Evolutionary conservation across 441 rosid species (phyloP), one percentile per base, ranked within the genome.

Genomic region (Gossypium schwendimanii): DNA sequence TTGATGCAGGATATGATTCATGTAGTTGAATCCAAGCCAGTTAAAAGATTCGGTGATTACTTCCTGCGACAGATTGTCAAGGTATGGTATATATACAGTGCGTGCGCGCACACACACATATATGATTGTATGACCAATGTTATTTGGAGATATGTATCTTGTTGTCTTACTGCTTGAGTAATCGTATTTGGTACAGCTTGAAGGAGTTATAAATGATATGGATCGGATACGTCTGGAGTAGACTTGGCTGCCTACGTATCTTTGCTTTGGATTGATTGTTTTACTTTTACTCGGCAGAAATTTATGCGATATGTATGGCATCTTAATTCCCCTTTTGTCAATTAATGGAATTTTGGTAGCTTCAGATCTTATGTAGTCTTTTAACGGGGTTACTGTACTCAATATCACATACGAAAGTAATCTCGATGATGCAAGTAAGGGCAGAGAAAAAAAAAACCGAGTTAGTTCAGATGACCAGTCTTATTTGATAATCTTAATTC

Each of bases 181-280:
- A 24, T n/a, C 39, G 24, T 24, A 5, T n/a, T 64, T 62, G 6
- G 75, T 61, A 53, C 86, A 94, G 97, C 93, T 91, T 80, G 98
- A 94, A 85, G 89, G 93, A 14, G 83, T 91, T 83, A 91, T 94
- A 47, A 87, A 81, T 67, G 94, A 89, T 76, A 80, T 89, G 88
- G 97, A 92, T 76, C 81, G 90, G 75, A 68, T 89, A 78, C 85
- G 86, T 84, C 85, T 94, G 83, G 97, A 92, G 1, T 94, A 84
- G 84, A 65, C 5, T 6, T 15, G 55, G 41, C 39, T 21, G 60
- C 47, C 39, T 6, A 1, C 5, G 28, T 12, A 52, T 50, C 26
- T 53, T 53, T 26, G 44, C 54, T 31, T 3, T 72, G 63, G 52
- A 74, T 49, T 31, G 15, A 68, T n/a, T 53, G 14, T 69, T 61